Evolutionary conservation across 192 early-diverging fungal genomes (phyloP).

Genomic region (Rhizoclosmatium globosum): DNA sequence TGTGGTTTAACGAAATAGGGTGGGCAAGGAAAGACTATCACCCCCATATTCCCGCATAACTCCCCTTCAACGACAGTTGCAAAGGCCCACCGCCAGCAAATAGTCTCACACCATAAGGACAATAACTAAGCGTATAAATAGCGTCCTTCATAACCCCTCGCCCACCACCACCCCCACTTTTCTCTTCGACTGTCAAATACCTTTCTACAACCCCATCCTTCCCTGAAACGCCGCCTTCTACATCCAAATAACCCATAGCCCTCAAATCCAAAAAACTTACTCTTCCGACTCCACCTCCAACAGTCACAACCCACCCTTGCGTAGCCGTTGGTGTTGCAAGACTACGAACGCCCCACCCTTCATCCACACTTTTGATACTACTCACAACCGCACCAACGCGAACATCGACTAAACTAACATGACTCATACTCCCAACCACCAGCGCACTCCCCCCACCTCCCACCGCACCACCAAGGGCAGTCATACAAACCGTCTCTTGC

Average conservation of each 20-base stretch:
- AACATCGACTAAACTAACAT: conserved; percentile 55
- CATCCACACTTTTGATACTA: conserved; percentile 64
- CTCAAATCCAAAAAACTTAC: conserved; percentile 72
- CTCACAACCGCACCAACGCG: conserved; percentile 51
- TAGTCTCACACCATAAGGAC: conserved; percentile 45
- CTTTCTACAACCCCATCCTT: conserved; percentile 14
- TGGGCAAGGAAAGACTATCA: conserved; percentile 7
- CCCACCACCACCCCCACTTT: conserved; percentile 1
- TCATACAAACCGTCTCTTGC: conserved; percentile 43
- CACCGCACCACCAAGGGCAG: neutral
- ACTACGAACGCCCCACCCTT: conserved; percentile 75
- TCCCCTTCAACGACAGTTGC: conserved; percentile 56
- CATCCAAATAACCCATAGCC: conserved; percentile 58
- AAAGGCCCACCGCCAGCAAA: conserved; percentile 75
- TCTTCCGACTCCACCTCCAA: conserved; percentile 71
- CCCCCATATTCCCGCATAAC: conserved; percentile 52
- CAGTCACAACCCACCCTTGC: conserved; percentile 52
- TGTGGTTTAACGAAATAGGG: no score
- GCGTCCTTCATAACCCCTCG: conserved; percentile 58
- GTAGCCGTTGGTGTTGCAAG: conserved; percentile 49
- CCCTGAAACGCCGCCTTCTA: conserved; percentile 3
- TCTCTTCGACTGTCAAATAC: conserved; percentile 10
- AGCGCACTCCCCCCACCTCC: neutral
- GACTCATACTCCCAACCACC: conserved; percentile 52
- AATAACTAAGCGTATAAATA: conserved; percentile 66